Conservation (phyloP, 2,329 filamentous ascomycete species). For the Fusarium sp. region DNA sequence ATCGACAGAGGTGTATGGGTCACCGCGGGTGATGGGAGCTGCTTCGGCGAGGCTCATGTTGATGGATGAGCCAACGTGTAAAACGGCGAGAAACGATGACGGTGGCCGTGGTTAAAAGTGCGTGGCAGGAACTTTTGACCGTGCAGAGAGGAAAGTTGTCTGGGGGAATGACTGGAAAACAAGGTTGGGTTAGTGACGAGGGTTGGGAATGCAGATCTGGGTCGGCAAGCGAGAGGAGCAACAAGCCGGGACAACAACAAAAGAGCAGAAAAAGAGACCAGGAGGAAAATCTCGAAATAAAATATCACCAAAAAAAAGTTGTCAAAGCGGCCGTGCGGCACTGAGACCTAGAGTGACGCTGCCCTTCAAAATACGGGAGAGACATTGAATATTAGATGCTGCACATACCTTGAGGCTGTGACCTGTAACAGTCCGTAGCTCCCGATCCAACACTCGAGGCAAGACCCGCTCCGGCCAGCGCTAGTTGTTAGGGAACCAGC, state of each 20-base stretch:
- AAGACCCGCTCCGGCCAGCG: conserved; percentile 40
- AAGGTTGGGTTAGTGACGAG: conserved; percentile 29
- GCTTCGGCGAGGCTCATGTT: conserved; percentile 47
- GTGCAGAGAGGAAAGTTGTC: conserved; percentile 12
- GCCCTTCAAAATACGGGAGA: conserved; percentile 29
- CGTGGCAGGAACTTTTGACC: not conserved
- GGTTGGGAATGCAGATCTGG: conserved; percentile 28
- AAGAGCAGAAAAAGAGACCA: conserved; percentile 7
- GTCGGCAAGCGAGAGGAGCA: conserved; percentile 30
- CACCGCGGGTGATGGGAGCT: conserved; percentile 31
- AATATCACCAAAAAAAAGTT: conserved; percentile 15
- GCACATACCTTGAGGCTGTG: conserved; percentile 35
- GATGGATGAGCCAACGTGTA: conserved; percentile 2
- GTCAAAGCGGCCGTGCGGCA: conserved; percentile 34
- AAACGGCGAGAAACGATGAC: not conserved
- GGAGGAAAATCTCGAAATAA: not conserved
- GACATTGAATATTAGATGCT: conserved; percentile 42
- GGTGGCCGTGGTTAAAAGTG: conserved; percentile 1
- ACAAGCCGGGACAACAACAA: not conserved
- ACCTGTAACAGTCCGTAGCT: conserved; percentile 40
- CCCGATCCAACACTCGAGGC: conserved; percentile 37
- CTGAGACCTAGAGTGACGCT: conserved; percentile 27
- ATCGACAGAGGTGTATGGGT: conserved; percentile 33
- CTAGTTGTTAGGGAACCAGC: conserved; percentile 36
- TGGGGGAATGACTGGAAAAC: conserved; percentile 23